A percentile compares a stretch with the other conserved stretches of the same genome.
Conservation (phyloP, 176 grass and related monocot species). For the Ampelocalamus luodianensis region DNA sequence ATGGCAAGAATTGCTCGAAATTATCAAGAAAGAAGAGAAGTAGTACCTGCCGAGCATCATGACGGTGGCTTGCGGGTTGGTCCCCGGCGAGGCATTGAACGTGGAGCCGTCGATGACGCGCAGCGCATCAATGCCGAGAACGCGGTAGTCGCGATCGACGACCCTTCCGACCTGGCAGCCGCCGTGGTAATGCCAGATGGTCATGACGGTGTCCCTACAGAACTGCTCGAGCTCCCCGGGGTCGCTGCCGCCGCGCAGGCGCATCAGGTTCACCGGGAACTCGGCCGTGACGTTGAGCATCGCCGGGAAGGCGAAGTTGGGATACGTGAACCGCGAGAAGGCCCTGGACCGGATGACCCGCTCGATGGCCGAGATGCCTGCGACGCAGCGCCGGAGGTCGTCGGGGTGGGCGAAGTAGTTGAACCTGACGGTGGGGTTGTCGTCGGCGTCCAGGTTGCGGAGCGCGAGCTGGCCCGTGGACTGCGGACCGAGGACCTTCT, state of each 20-base stretch:
- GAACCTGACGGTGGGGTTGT: conserved; percentile 70
- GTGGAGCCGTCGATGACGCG: conserved; percentile 87
- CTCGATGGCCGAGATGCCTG: conserved; percentile 61
- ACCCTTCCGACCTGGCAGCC: conserved; percentile 77
- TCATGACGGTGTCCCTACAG: conserved; percentile 86
- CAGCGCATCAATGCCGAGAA: conserved; percentile 62
- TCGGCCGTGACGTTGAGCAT: conserved; percentile 58
- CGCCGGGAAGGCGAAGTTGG: conserved; percentile 52
- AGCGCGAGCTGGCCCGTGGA: conserved; percentile 61
- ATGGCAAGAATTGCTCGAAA: not conserved
- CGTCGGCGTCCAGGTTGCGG: conserved; percentile 62
- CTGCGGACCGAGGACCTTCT: conserved; percentile 76
- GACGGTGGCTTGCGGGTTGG: conserved; percentile 90
- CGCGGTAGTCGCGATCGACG: conserved; percentile 72
- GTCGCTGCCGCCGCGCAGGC: conserved; percentile 52
- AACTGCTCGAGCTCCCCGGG: conserved; percentile 67
- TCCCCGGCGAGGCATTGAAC: conserved; percentile 77
- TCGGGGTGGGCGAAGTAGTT: conserved; percentile 80
- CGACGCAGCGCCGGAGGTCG: conserved; percentile 72
- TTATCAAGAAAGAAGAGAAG: not conserved
- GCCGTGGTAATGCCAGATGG: conserved; percentile 95
- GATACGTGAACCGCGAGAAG: conserved; percentile 66
- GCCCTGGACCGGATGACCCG: conserved; percentile 60
- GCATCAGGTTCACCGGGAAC: conserved; percentile 64
- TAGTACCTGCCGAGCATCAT: conserved; percentile 90